Conservation (phyloP, 225 moss, liverwort and hornwort species). For the Polytrichum formosum region DNA sequence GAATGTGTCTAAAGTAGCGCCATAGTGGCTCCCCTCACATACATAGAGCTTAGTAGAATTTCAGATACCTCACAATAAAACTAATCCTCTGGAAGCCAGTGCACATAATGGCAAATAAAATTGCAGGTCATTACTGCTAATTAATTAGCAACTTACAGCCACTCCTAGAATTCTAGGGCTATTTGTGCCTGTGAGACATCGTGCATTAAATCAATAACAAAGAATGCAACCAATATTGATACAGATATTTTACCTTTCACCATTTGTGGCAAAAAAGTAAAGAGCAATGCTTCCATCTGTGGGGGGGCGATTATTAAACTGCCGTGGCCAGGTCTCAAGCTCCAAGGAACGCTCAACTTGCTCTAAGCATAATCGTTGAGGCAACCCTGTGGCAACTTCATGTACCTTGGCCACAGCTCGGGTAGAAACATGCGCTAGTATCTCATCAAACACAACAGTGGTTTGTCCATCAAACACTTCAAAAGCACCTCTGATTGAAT, state of each 20-base stretch:
- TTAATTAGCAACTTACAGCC: no score
- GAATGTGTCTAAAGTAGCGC: no score
- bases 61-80: no score
- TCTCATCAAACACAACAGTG: slow-evolving; percentile 58
- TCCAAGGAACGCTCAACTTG: slow-evolving; percentile 72
- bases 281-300: slow-evolving; percentile 90
- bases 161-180: no score
- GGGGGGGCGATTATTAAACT: slow-evolving; percentile 71
- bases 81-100: no score
- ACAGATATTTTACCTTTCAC: slow-evolving; percentile 60
- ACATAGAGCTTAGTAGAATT: no score
- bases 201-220: no score
- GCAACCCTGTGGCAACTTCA: slow-evolving; percentile 74
- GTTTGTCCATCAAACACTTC: slow-evolving; percentile 71
- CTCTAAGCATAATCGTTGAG: slow-evolving; percentile 68
- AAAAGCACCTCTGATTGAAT: slow-evolving; percentile 70
- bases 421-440: slow-evolving; percentile 82
- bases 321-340: slow-evolving; percentile 93
- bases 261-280: slow-evolving; percentile 77
- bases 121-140: no score
- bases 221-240: background rate
- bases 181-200: no score
- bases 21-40: no score
- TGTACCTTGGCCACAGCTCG: slow-evolving; percentile 85
- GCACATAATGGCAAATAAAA: no score